Conservation (phyloP, 2,329 filamentous ascomycete species). For the Colletotrichum lupini region DNA sequence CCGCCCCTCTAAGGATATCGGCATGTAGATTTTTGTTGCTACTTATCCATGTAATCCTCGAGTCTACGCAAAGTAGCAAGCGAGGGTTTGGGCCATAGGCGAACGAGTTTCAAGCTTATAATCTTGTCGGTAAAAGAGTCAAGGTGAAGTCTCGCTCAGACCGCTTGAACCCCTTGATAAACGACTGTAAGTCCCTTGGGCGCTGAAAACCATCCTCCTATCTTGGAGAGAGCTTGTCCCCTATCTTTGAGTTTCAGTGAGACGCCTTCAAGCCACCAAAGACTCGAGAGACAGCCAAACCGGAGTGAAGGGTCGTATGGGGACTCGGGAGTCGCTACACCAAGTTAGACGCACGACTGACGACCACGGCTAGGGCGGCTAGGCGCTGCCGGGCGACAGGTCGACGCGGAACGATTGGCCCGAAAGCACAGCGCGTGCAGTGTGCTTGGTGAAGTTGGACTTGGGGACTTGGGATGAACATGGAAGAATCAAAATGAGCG, state of each 20-base stretch:
- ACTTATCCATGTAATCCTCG: background rate
- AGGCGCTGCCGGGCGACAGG: background rate
- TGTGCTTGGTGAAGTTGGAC: background rate
- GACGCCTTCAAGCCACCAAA: slow-evolving; percentile 29
- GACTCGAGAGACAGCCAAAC: background rate
- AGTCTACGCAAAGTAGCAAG: background rate
- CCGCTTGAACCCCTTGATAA: background rate
- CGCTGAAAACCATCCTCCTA: background rate
- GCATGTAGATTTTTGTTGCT: background rate
- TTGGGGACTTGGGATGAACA: background rate
- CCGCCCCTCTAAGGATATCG: background rate
- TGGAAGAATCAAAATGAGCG: background rate
- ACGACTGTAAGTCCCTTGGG: background rate
- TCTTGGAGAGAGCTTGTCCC: background rate
- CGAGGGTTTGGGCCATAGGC: background rate
- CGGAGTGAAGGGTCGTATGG: background rate
- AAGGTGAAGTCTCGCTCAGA: background rate
- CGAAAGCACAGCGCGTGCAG: background rate
- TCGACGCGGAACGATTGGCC: slow-evolving; percentile 1
- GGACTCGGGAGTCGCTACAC: background rate
- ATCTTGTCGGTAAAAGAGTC: background rate
- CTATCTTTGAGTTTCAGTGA: slow-evolving; percentile 24
- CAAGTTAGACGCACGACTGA: background rate
- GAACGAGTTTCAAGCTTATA: background rate
- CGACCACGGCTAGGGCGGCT: background rate